These are phyloP conservation scores for Petunia secreta DNA, from an alignment of 257 asterid species.

Conservation along the genomic window DNA sequence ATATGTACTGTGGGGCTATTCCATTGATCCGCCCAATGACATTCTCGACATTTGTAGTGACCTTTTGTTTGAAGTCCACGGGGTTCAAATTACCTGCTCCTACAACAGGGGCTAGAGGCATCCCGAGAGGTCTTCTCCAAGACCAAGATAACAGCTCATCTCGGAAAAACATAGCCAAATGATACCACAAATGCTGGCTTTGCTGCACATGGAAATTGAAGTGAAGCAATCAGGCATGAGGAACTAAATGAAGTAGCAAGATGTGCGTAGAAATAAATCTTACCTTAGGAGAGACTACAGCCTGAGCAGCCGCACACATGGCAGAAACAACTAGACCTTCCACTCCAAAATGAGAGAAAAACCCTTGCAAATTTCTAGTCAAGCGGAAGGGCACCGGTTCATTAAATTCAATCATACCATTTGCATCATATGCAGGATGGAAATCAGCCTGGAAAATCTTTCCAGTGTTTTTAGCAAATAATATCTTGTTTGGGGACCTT, in stretches of 20 bases:
- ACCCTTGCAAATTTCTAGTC: slow-evolving; percentile 94
- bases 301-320: slow-evolving; percentile 97
- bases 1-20: slow-evolving; percentile 83
- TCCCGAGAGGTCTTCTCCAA: slow-evolving; percentile 94
- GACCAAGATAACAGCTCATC: slow-evolving; percentile 99
- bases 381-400: slow-evolving; percentile 97
- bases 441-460: slow-evolving; percentile 97
- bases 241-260: background rate
- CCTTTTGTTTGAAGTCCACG: slow-evolving; percentile 82
- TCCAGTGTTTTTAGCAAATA: slow-evolving; percentile 96
- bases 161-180: slow-evolving; percentile 99
- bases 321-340: slow-evolving; percentile 95
- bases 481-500: slow-evolving; percentile 94
- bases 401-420: slow-evolving; percentile 94
- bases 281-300: slow-evolving; percentile 97
- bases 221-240: slow-evolving; percentile 29
- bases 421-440: slow-evolving; percentile 94
- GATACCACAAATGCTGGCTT: slow-evolving; percentile 96
- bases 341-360: slow-evolving; percentile 95
- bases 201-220: slow-evolving; percentile 61
- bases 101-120: slow-evolving; percentile 71
- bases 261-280: slow-evolving; percentile 29
- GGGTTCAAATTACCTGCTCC: slow-evolving; percentile 74
- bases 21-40: slow-evolving; percentile 78
- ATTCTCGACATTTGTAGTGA: slow-evolving; percentile 80